Percentiles rank a stretch among this genome's conserved stretches.
Conservation (phyloP, 106 monocot genomes). For the Platanthera zijinensis region DNA sequence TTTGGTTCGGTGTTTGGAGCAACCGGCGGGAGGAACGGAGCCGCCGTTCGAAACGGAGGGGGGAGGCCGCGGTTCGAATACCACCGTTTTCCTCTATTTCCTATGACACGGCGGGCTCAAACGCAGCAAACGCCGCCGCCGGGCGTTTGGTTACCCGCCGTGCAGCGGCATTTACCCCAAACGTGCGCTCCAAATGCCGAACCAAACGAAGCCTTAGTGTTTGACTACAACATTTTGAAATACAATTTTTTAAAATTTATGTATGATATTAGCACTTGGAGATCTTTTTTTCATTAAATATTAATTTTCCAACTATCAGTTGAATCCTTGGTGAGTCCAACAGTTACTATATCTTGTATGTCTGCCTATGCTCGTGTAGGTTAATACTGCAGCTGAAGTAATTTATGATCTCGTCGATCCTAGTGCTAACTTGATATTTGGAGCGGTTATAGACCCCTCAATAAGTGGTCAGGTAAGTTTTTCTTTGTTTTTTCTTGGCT, state of each 20-base stretch:
- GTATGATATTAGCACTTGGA: background rate
- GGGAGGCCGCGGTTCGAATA: no score
- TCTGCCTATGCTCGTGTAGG: constrained; percentile 26
- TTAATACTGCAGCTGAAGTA: constrained; percentile 92
- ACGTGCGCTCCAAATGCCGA: no score
- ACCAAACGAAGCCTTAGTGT: no score
- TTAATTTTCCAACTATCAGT: background rate
- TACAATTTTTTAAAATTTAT: background rate
- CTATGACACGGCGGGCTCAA: no score
- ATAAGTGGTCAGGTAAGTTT: constrained; percentile 75
- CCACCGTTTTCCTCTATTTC: no score
- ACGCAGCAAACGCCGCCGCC: no score
- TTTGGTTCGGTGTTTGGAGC: no score
- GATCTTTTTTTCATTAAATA: background rate
- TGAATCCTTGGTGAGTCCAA: background rate
- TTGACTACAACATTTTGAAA: background rate
- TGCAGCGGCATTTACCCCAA: no score
- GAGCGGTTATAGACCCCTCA: constrained; percentile 77
- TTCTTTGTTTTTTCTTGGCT: background rate
- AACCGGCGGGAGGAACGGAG: no score
- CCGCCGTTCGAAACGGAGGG: no score
- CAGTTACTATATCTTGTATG: background rate
- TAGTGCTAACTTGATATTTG: constrained; percentile 95
- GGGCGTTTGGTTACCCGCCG: no score
- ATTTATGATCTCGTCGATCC: constrained; percentile 97